Percentiles rank a stretch among this genome's conserved stretches.
Evolutionary conservation across 352 stramenopile species (phyloP).

Genomic region (Globisporangium paddicum): DNA sequence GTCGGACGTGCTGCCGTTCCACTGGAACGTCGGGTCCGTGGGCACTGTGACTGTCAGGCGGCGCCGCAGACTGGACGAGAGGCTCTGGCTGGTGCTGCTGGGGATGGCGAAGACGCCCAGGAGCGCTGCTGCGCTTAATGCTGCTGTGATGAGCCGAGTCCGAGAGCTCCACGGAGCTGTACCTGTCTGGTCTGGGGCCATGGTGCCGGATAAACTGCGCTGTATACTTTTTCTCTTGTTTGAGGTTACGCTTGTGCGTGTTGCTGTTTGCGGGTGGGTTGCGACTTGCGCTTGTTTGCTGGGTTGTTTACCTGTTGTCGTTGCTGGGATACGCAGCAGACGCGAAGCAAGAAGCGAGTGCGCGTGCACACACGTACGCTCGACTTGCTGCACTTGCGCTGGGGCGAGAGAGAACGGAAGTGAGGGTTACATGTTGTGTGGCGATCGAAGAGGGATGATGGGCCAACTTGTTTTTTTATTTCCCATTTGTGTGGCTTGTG

Average conservation of each 20-base stretch:
- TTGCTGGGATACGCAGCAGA: not conserved
- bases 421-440: not conserved
- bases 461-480: not conserved
- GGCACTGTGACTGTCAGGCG: constrained; percentile 6
- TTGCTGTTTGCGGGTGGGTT: not conserved
- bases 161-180: not conserved
- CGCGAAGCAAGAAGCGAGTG: constrained; percentile 1
- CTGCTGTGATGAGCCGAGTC: not conserved
- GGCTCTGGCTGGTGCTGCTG: not conserved
- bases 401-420: constrained; percentile 11
- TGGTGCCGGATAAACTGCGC: not conserved
- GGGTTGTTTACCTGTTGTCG: not conserved
- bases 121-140: not conserved
- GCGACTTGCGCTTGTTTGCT: not conserved
- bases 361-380: not conserved
- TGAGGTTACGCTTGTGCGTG: not conserved
- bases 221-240: not conserved
- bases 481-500: too few relatives aligned
- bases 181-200: not conserved
- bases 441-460: constrained; percentile 2
- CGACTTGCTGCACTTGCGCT: not conserved
- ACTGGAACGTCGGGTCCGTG: constrained; percentile 16
- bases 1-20: constrained; percentile 27
- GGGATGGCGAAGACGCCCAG: not conserved
- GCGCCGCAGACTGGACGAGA: not conserved